These are phyloP conservation scores for Ogataea dorogensis DNA, from an alignment of 805 yeast species.

Conservation along the genomic window DNA sequence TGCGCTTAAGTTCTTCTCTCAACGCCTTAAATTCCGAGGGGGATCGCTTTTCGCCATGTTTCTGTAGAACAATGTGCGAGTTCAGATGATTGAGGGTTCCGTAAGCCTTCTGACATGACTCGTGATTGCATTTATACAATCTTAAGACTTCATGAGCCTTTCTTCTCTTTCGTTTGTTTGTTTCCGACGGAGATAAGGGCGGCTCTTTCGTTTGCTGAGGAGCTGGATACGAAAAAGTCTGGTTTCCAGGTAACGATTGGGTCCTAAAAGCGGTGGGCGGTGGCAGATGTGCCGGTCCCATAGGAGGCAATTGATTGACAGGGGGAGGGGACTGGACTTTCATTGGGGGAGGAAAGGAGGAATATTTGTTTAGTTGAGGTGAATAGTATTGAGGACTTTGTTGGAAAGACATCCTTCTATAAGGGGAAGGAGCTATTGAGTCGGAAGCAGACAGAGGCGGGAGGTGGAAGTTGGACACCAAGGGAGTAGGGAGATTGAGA, in stretches of 20 bases:
- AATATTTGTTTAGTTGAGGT: conserved; percentile 7
- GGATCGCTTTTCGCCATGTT: conserved; percentile 52
- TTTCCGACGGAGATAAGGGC: conserved; percentile 3
- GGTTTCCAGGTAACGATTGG: conserved; percentile 10
- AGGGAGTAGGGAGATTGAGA: conserved; percentile 17
- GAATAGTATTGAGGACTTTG: conserved; percentile 6
- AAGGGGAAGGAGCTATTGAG: conserved; percentile 1
- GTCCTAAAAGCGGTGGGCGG: conserved; percentile 13
- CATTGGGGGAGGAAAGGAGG: conserved; percentile 10
- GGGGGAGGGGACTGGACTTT: conserved; percentile 8
- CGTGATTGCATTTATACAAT: conserved; percentile 47
- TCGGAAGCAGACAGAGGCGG: conserved; percentile 8
- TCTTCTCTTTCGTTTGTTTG: conserved; percentile 48
- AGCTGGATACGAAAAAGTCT: conserved; percentile 5
- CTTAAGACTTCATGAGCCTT: conserved; percentile 56
- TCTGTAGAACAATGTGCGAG: conserved; percentile 52
- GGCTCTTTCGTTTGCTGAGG: conserved; percentile 3
- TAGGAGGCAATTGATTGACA: conserved; percentile 9
- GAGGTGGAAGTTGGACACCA: conserved; percentile 12
- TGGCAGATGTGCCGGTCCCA: conserved; percentile 11
- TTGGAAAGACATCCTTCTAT: conserved; percentile 10
- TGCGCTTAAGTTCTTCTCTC: conserved; percentile 41
- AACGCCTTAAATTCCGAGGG: conserved; percentile 56
- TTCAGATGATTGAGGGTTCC: conserved; percentile 61
- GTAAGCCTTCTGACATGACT: conserved; percentile 50